Evolutionary conservation across 179 eudicot species (phyloP).

Genomic region (Dionaea muscipula): DNA sequence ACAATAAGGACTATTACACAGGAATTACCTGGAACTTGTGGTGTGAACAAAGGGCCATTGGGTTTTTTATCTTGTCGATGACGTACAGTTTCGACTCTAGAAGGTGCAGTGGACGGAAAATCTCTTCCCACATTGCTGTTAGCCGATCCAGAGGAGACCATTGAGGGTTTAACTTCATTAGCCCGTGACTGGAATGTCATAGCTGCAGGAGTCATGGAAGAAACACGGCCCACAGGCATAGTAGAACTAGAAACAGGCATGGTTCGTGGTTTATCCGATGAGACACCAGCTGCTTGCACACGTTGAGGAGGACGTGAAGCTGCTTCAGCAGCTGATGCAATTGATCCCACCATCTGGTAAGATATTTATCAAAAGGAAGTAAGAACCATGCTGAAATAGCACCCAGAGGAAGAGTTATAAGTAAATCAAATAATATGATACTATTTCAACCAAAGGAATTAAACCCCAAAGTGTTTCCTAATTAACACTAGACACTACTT

Average conservation of each 20-base stretch:
- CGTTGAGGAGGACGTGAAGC: slow-evolving; percentile 33
- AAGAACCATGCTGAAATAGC: neutral
- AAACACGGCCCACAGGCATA: slow-evolving; percentile 21
- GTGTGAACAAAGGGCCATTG: slow-evolving; percentile 35
- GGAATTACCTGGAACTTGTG: slow-evolving; percentile 56
- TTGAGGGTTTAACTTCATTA: slow-evolving; percentile 37
- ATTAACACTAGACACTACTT: too few relatives aligned
- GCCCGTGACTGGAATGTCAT: slow-evolving; percentile 46
- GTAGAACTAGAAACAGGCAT: slow-evolving; percentile 33
- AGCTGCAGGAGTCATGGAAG: slow-evolving; percentile 38
- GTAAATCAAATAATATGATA: too few relatives aligned
- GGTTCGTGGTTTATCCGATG: slow-evolving; percentile 43
- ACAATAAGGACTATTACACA: neutral
- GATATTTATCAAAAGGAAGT: neutral
- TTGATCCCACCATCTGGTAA: slow-evolving; percentile 65
- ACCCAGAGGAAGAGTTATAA: neutral
- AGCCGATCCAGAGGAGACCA: slow-evolving; percentile 32
- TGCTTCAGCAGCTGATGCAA: slow-evolving; percentile 37
- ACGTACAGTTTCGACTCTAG: slow-evolving; percentile 28
- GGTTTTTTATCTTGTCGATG: slow-evolving; percentile 44
- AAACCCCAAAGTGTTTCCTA: too few relatives aligned
- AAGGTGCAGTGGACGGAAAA: slow-evolving; percentile 26
- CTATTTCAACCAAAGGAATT: too few relatives aligned
- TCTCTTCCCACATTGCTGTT: slow-evolving; percentile 34
- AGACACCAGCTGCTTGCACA: slow-evolving; percentile 24